Evolutionary conservation across 805 yeast genomes (phyloP).

Genomic region (Sungouiozyma intestinalis): DNA sequence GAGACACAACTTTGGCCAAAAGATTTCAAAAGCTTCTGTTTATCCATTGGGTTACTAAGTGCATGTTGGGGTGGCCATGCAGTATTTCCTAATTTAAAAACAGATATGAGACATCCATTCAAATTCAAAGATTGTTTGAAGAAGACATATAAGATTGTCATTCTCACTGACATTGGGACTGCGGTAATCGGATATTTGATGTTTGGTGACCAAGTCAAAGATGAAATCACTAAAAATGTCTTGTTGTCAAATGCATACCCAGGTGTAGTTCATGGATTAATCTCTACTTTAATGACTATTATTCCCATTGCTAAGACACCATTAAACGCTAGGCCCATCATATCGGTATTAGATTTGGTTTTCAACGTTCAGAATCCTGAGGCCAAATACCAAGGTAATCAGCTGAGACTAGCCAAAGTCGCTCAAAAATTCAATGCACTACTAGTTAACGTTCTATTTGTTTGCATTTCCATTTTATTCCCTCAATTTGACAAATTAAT

Average conservation of each 20-base stretch:
- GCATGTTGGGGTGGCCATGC: slow-evolving; percentile 86
- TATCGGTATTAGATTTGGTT: slow-evolving; percentile 55
- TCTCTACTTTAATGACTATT: slow-evolving; percentile 65
- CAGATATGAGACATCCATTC: slow-evolving; percentile 61
- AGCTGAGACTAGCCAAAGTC: slow-evolving; percentile 13
- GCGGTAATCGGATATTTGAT: slow-evolving; percentile 63
- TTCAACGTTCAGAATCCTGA: slow-evolving; percentile 25
- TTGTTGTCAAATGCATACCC: slow-evolving; percentile 63
- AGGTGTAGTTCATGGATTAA: slow-evolving; percentile 40
- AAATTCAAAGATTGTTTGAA: slow-evolving; percentile 44
- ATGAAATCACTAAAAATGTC: slow-evolving; percentile 70
- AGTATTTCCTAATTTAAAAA: slow-evolving; percentile 60
- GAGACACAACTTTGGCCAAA: slow-evolving; percentile 60
- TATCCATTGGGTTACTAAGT: slow-evolving; percentile 57
- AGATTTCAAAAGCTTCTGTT: slow-evolving; percentile 38
- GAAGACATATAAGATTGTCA: slow-evolving; percentile 50
- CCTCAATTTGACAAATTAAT: slow-evolving; percentile 77
- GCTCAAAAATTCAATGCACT: slow-evolving; percentile 27
- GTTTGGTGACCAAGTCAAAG: slow-evolving; percentile 63
- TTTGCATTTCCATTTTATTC: slow-evolving; percentile 48
- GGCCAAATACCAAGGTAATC: slow-evolving; percentile 11
- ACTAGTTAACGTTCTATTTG: slow-evolving; percentile 46
- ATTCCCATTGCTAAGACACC: slow-evolving; percentile 82
- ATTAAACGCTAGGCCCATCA: slow-evolving; percentile 70
- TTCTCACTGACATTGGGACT: slow-evolving; percentile 49